These are phyloP conservation scores for Venturiaceae sp. DNA, from an alignment of 2,329 filamentous ascomycete species.

Conservation along the genomic window DNA sequence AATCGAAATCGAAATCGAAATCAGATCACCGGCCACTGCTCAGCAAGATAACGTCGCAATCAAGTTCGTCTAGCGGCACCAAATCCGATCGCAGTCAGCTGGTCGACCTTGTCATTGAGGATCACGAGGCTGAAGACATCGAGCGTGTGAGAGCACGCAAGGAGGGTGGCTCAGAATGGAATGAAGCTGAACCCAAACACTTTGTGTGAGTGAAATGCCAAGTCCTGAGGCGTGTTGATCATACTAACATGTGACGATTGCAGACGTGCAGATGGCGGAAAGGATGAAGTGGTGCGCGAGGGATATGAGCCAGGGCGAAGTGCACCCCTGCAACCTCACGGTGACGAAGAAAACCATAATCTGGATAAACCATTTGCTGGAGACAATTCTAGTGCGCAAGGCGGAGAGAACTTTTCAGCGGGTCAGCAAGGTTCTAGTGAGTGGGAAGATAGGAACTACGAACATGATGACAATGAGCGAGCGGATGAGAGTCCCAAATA, in stretches of 20 bases:
- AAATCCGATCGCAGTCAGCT: slow-evolving; percentile 52
- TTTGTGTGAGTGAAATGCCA: slow-evolving; percentile 37
- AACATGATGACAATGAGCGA: slow-evolving; percentile 15
- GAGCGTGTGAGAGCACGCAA: slow-evolving; percentile 53
- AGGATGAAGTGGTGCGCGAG: slow-evolving; percentile 42
- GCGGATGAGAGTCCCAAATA: slow-evolving; percentile 20
- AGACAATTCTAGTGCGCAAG: slow-evolving; percentile 28
- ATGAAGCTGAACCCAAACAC: slow-evolving; percentile 43
- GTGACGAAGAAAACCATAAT: slow-evolving; percentile 33
- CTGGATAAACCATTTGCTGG: slow-evolving; percentile 34
- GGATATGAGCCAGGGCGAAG: slow-evolving; percentile 42
- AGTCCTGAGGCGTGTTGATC: neutral
- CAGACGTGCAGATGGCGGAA: slow-evolving; percentile 33
- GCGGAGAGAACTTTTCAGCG: slow-evolving; percentile 28
- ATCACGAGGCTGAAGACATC: slow-evolving; percentile 50
- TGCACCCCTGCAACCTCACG: slow-evolving; percentile 24
- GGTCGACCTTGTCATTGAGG: slow-evolving; percentile 58
- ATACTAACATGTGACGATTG: neutral
- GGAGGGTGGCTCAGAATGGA: slow-evolving; percentile 52
- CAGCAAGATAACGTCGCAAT: slow-evolving; percentile 26
- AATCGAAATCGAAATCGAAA: slow-evolving; percentile 15
- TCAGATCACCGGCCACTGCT: slow-evolving; percentile 12
- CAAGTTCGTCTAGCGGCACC: slow-evolving; percentile 31
- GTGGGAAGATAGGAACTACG: slow-evolving; percentile 27
- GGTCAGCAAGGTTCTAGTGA: slow-evolving; percentile 12